These are phyloP conservation scores for Botrytis paeoniae DNA, from an alignment of 2,329 filamentous ascomycete genomes.

Conservation along the genomic window DNA sequence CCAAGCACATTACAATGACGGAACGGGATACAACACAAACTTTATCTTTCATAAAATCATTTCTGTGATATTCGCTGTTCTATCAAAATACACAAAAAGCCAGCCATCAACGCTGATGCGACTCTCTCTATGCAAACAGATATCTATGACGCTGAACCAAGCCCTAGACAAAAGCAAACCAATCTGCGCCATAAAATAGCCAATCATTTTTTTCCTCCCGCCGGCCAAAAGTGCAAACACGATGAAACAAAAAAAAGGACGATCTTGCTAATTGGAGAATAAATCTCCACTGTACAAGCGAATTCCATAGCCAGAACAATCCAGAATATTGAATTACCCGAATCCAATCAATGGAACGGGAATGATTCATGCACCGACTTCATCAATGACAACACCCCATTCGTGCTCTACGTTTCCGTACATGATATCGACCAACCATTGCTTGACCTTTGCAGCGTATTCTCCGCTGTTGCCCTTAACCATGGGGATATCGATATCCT, in stretches of 20 bases:
- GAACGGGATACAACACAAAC: not conserved
- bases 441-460: slow-evolving; percentile 62
- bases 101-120: slow-evolving; percentile 1
- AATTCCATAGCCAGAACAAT: not conserved
- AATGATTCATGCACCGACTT: slow-evolving; percentile 40
- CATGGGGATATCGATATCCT: slow-evolving; percentile 62
- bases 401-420: slow-evolving; percentile 55
- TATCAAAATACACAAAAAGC: not conserved
- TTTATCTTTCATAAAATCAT: not conserved
- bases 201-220: not conserved
- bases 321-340: not conserved
- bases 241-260: not conserved
- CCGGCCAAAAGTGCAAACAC: not conserved
- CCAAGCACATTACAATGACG: not conserved
- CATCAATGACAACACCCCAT: slow-evolving; percentile 67
- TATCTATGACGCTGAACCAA: not conserved
- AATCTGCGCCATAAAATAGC: not conserved
- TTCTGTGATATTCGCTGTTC: not conserved
- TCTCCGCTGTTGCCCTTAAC: slow-evolving; percentile 51
- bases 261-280: not conserved
- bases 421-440: slow-evolving; percentile 69
- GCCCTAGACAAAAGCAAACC: not conserved
- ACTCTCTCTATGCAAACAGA: slow-evolving; percentile 2
- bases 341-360: not conserved
- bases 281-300: not conserved